phyloP scores from a whole-genome alignment of 805 yeast species.

The Saturnispora besseyi region DNA sequence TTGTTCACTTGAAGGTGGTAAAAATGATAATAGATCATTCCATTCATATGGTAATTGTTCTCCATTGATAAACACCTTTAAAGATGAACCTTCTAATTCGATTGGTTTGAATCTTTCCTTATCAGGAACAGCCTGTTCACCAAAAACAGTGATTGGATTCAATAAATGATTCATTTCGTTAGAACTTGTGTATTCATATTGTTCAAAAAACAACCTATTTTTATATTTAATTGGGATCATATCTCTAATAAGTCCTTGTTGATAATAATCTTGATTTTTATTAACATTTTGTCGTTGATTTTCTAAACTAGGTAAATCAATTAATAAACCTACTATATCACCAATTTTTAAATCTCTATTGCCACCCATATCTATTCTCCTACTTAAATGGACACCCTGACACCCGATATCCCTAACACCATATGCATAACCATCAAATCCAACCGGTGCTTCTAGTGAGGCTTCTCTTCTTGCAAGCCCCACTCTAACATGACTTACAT shows the following conservation, averaged over 20 bases:
- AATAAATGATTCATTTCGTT: conserved; percentile 65
- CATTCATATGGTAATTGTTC: conserved; percentile 46
- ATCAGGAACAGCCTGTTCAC: conserved; percentile 56
- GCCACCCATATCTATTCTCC: conserved; percentile 42
- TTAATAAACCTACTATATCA: conserved; percentile 73
- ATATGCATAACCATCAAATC: conserved; percentile 90
- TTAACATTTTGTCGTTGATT: conserved; percentile 36
- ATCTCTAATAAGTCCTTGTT: conserved; percentile 54
- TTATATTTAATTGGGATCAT: conserved; percentile 82
- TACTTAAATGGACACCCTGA: conserved; percentile 64
- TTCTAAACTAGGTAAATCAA: conserved; percentile 52
- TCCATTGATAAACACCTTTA: conserved; percentile 76
- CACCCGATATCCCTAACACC: conserved; percentile 78
- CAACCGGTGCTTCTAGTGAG: conserved; percentile 88
- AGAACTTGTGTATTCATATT: conserved; percentile 65
- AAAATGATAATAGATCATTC: conserved; percentile 58
- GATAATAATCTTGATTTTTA: conserved; percentile 12
- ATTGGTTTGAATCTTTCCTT: conserved; percentile 39
- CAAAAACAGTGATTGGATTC: conserved; percentile 63
- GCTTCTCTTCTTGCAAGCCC: conserved; percentile 86
- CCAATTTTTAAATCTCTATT: conserved; percentile 45
- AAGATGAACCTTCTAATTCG: conserved; percentile 44
- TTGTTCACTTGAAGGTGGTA: conserved; percentile 67
- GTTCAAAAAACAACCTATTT: conserved; percentile 71
- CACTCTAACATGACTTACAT: conserved; percentile 49